Base-by-base conservation (phyloP, 2,329 filamentous ascomycete genomes). In the Neofusicoccum cordaticola region DNA sequence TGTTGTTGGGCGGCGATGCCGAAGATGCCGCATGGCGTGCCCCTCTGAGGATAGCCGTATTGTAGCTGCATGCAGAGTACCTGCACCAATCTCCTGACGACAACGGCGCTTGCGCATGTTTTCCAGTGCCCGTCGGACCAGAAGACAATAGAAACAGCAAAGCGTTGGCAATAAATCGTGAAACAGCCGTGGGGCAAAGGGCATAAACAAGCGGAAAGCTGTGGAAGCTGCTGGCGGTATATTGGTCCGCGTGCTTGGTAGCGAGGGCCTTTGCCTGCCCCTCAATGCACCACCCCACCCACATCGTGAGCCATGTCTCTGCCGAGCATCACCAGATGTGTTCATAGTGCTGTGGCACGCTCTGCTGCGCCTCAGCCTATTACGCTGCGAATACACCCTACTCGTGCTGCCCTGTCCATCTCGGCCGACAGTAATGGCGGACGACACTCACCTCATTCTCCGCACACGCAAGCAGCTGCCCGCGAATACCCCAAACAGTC, bases 291-390 rank as follows among this genome's bases (percentile, higher is more conserved):
- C 41, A 41, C 35, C 19, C 19, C 19, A 19, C 19, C 19, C 19
- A 2, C 19, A 19, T 19, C 19, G 19, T 19, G 19, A 19, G 19
- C 19, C 19, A 19, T 19, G 19, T 19, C 19, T 58, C 53, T 44
- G 56, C 15, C 56, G 56, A 60, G 56, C 41, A 47, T 60, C 42
- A 47, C 39, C 39, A 45, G 53, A 58, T 45, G 39, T 9, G 19
- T 3, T n/a, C 27, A 22, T 12, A 37, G 39, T 31, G n/a, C 19
- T n/a, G 27, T 31, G 4, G 19, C 34, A 15, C 9, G 5, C 9
- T 4, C 15, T 31, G 56, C 56, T 60, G 56, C 56, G 42, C 56
- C 53, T 37, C 42, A 31, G 27, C 27, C 27, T n/a, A 9, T n/a
- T 35, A 27, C 37, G 17, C 22, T 22, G 51, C 35, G 22, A 39